Evolutionary conservation across 1,139 yeast species (phyloP), one percentile per base, ranked within the genome.

Genomic region (Pichiaceae sp.): DNA sequence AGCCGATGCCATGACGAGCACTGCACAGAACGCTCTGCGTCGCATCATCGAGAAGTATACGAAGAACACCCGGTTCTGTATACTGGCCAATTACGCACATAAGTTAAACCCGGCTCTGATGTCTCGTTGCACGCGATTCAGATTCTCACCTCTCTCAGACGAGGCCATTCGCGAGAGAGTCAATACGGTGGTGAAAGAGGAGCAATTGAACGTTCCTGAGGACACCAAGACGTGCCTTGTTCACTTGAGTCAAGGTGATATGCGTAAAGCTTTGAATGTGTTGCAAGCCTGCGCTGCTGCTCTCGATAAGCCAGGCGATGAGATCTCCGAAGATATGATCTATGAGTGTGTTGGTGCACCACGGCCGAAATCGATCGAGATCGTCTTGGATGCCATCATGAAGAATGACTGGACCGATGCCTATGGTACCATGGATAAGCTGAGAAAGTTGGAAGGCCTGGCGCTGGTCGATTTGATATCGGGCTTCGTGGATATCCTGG

Each of bases 1-100:
- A 62, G 98, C 98, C 0, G 98, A 93, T 61, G 95, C 98, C 32
- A 93, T 93, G 98, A 91, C 99, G 2, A 79, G 83, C 42, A 95
- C 83, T 8, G 98, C 99, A 0, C 96, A 93, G 58, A 91, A 91
- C 56, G 96, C 98, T 1, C 66, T 93, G 45, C 73, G 99, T 59
- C 67, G 99, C 43, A 76, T 74, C 47, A 93, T 93, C 58, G 99
- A 93, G 58, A 87, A 85, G 55, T 91, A 86, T 56, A 89, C 98
- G 20, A 83, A 85, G 53, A 89, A 89, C 59, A 89, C 97, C 15
- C 72, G 99, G 45, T 93, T 93, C 61, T 91, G 98, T 63, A 89
- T 93, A 34, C 68, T 93, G 51, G 98, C 98, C 40, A 93, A 93
- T 56, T 93, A 93, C 62, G 80, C 96, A 4, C 96, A 93, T 63